Evolutionary conservation across 768 basidiomycete genomes (phyloP), one percentile per base, ranked within the genome.

Genomic region (Wakefieldia striispora): DNA sequence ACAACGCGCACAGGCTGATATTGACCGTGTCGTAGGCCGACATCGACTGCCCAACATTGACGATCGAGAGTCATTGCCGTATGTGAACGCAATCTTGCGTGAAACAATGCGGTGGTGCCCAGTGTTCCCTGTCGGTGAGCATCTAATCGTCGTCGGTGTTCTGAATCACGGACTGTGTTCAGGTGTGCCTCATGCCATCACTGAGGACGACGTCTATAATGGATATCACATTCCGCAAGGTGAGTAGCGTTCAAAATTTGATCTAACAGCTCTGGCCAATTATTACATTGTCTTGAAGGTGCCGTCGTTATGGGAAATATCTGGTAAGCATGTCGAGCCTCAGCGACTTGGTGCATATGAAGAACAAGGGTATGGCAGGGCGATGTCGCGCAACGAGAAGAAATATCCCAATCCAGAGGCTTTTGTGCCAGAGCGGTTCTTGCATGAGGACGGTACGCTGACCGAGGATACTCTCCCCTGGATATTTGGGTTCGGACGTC

Each of bases 101-200:
- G 73, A 75, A 47, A 57, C 60, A 19, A 42, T 72, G 47, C 51
- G 73, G 40, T 62, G 59, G 61, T 52, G 55, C 19, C 56, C 61
- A 9, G 58, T 67, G 9, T 20, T 44, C 3, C 61, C 67, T 2
- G 35, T 69, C 1, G 62, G 70, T 67, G 34, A 3, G 51, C 36
- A 24, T 11, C 3, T 13, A 41, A 7, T 17, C 34, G 11, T 16
- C 2, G 10, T 4, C 24, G 5, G 2, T 1, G 17, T 23, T n/a
- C 16, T 7, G 7, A 9, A 19, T 4, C 9, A 9, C 1, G n/a
- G n/a, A n/a, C 33, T 54, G 4, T 2, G 14, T 24, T 10, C 31
- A 77, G 76, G 72, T 24, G 55, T 77, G 13, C 73, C 75, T 13
- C 78, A 77, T 51, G 60, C 63, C 21, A 68, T 71, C 11, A 68